phyloP scores from a whole-genome alignment of 2,329 filamentous ascomycete species.

The Ophiocordyceps australis region DNA sequence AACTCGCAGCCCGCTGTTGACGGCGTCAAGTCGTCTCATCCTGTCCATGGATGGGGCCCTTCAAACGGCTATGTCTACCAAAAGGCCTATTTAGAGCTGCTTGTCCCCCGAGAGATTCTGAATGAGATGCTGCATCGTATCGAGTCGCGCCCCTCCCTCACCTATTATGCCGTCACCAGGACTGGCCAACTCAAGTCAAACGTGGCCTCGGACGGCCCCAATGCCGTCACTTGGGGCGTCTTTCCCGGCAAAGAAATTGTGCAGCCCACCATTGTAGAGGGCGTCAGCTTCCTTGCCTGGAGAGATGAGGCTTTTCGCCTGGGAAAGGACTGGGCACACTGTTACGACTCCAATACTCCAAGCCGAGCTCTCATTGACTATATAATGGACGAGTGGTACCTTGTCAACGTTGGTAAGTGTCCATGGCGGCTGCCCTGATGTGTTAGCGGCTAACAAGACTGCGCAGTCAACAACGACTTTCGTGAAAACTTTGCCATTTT shows the following conservation, averaged over 20 bases:
- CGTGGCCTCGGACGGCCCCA: constrained; percentile 68
- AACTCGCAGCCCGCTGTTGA: constrained; percentile 96
- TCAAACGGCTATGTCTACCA: constrained; percentile 94
- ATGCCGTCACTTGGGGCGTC: constrained; percentile 98
- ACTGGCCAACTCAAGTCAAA: constrained; percentile 71
- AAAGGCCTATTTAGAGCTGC: constrained; percentile 87
- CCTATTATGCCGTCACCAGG: constrained; percentile 87
- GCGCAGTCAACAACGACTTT: constrained; percentile 92
- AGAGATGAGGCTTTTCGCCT: constrained; percentile 94
- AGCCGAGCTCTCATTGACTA: constrained; percentile 65
- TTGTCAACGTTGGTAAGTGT: constrained; percentile 78
- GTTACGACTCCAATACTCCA: constrained; percentile 58
- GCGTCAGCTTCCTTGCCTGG: constrained; percentile 94
- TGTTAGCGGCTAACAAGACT: too few species aligned
- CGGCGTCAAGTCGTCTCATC: constrained; percentile 72
- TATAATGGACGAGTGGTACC: constrained; percentile 79
- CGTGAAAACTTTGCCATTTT: constrained; percentile 70
- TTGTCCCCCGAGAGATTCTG: constrained; percentile 68
- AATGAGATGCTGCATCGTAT: constrained; percentile 62
- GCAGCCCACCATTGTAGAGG: constrained; percentile 99
- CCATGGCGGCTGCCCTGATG: background rate
- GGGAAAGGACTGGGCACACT: constrained; percentile 86
- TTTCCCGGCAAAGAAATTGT: constrained; percentile 98
- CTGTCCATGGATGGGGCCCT: constrained; percentile 86
- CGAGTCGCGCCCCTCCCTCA: constrained; percentile 61